Evolutionary conservation across 306 rosid species (phyloP), one percentile per base, ranked within the genome.

Genomic region (Cucumis melo): DNA sequence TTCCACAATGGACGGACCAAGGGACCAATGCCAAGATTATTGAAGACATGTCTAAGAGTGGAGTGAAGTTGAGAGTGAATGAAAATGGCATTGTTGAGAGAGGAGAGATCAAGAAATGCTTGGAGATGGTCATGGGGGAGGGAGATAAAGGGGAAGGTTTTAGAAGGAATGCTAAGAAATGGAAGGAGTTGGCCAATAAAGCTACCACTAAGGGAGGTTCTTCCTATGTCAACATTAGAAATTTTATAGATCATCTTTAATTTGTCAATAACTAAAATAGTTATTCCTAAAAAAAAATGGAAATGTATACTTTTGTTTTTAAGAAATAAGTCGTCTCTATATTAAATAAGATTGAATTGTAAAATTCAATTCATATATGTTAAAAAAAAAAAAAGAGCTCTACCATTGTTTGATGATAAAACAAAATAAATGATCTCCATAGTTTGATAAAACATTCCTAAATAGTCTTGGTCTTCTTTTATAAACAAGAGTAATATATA

Each of bases 141-240:
- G 83, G 77, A 38, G 80, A 48, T 53, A 80, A 36, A 60, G 84
- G 78, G 29, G 12, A 64, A 24, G 85, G 61, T 14, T 24, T 85
- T 3, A 80, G 78, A 20, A 65, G 17, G 38, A 85, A 86, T 21
- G 86, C 79, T 0, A 10, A 48, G 44, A 83, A 77, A 71, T 87
- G 87, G 89, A 87, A 54, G 67, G 73, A 21, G 0, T 63, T 83
- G 78, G 85, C 82, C 0, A 60, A 20, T 32, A 23, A 79, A 1
- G 84, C 83, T 2, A 68, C 71, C 27, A 46, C 13, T 17, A 73
- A 74, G 17, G 81, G 85, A 14, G 86, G 86, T 9, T 64, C 90
- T 54, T 81, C 83, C 0, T 15, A 80, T 1, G n/a, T 59, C 5
- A 77, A 82, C 13, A 71, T 86, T 9, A 82, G 24, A 32, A 3